Percentiles rank a stretch among this genome's conserved stretches.
phyloP scores from a whole-genome alignment of 2,329 filamentous ascomycete species.

The Pseudogymnoascus pannorum region DNA sequence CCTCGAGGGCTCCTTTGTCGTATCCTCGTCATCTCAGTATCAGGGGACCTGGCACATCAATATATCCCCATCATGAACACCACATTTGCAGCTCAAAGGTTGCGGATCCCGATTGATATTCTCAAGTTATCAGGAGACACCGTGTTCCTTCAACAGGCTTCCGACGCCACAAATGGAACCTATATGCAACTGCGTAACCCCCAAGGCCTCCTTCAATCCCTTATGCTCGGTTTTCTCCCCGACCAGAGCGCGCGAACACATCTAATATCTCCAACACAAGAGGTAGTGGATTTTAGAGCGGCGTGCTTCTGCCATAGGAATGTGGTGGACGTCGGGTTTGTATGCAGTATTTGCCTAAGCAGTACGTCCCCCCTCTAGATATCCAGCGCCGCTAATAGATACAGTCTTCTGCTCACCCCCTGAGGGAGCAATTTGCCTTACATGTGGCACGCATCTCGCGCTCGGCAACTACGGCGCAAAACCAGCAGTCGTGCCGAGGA shows the following conservation, averaged over 20 bases:
- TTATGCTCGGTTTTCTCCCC: slow-evolving; percentile 90
- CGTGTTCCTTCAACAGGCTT: slow-evolving; percentile 89
- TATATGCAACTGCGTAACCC: slow-evolving; percentile 58
- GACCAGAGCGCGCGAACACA: slow-evolving; percentile 57
- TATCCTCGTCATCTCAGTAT: slow-evolving; percentile 85
- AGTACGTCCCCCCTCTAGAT: slow-evolving; percentile 40
- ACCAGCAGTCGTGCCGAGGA: slow-evolving; percentile 65
- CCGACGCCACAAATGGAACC: slow-evolving; percentile 62
- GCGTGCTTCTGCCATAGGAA: slow-evolving; percentile 94
- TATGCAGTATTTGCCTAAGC: slow-evolving; percentile 92
- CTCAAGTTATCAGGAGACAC: slow-evolving; percentile 78
- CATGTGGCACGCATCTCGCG: slow-evolving; percentile 72
- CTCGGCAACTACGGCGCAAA: slow-evolving; percentile 69
- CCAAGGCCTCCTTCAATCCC: slow-evolving; percentile 74
- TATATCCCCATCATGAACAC: slow-evolving; percentile 99
- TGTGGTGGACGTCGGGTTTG: slow-evolving; percentile 86
- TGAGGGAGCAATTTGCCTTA: slow-evolving; percentile 64
- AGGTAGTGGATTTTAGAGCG: slow-evolving; percentile 91
- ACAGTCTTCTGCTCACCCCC: slow-evolving; percentile 65
- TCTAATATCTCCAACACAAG: slow-evolving; percentile 71
- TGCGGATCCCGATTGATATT: slow-evolving; percentile 86
- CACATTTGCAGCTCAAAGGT: slow-evolving; percentile 88
- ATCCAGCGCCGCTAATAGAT: slow-evolving; percentile 13
- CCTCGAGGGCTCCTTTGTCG: slow-evolving; percentile 60
- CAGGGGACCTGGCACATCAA: slow-evolving; percentile 73